Percentiles rank a stretch among this genome's conserved stretches.
These are phyloP conservation scores for Coemansia sp. DNA, from an alignment of 192 early-diverging fungal genomes.

Conservation along the genomic window DNA sequence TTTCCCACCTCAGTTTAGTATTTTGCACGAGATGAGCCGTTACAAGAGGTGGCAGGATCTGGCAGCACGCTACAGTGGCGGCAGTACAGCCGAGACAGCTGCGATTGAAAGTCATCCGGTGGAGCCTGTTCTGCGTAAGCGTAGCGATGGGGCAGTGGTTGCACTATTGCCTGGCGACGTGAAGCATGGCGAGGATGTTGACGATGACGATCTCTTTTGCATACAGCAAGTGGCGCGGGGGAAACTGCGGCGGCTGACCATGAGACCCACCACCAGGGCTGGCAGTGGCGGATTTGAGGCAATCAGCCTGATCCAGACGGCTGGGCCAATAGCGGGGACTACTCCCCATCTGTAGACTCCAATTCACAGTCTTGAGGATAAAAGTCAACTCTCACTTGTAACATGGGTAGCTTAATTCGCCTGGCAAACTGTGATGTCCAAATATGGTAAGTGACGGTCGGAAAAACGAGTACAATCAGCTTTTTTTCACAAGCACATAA, in stretches of 20 bases:
- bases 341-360: conserved; percentile 2
- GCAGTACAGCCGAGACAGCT: not conserved
- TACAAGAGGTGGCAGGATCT: conserved; percentile 51
- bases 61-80: not conserved
- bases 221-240: not conserved
- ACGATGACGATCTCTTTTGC: conserved; percentile 8
- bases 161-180: conserved; percentile 48
- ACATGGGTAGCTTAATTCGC: too few relatives aligned
- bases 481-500: too few relatives aligned
- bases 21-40: conserved; percentile 55
- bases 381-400: too few relatives aligned
- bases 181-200: not conserved
- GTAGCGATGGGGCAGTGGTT: conserved; percentile 27
- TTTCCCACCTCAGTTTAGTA: conserved; percentile 69
- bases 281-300: conserved; percentile 33
- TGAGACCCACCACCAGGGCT: conserved; percentile 14
- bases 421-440: too few relatives aligned
- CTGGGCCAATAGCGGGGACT: not conserved
- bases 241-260: conserved; percentile 37
- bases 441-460: too few relatives aligned
- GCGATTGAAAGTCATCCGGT: conserved; percentile 3
- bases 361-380: not conserved
- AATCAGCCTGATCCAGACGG: conserved; percentile 13
- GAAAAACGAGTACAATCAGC: not conserved
- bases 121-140: conserved; percentile 34